Evolutionary conservation across 2,329 filamentous ascomycete species (phyloP).

Genomic region (Fusarium abutilonis): DNA sequence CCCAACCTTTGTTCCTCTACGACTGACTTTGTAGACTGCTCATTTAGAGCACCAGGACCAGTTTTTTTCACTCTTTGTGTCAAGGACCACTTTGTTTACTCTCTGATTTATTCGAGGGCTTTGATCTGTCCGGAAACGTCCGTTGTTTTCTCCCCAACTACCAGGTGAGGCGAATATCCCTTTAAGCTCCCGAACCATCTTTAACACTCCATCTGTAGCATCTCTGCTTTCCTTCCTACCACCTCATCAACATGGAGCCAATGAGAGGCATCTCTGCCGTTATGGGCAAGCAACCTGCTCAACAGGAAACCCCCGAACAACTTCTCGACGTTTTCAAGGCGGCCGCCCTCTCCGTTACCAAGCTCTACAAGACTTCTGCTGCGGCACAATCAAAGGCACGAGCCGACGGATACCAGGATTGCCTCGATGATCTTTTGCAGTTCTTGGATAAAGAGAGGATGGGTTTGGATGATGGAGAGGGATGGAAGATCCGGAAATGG

Average conservation of each 20-base stretch:
- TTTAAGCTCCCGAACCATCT: conserved; percentile 6
- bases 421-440: conserved; percentile 85
- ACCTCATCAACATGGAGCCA: conserved; percentile 44
- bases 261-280: conserved; percentile 47
- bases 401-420: conserved; percentile 89
- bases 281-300: conserved; percentile 46
- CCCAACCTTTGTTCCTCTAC: conserved; percentile 32
- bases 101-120: not conserved
- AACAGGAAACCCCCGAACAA: conserved; percentile 63
- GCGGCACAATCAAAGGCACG: conserved; percentile 79
- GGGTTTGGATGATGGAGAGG: conserved; percentile 82
- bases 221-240: conserved; percentile 8
- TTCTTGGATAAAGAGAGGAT: conserved; percentile 87
- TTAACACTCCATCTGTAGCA: conserved; percentile 26
- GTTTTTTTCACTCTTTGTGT: conserved; percentile 13
- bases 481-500: conserved; percentile 69
- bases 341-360: conserved; percentile 92
- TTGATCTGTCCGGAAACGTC: not conserved
- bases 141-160: not conserved
- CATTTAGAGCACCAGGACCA: conserved; percentile 22
- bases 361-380: conserved; percentile 92
- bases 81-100: not conserved
- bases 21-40: conserved; percentile 25
- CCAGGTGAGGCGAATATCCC: conserved; percentile 29
- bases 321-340: conserved; percentile 91